Conservation (phyloP, 441 rosid species). For the Arabidopsis hybrid region DNA sequence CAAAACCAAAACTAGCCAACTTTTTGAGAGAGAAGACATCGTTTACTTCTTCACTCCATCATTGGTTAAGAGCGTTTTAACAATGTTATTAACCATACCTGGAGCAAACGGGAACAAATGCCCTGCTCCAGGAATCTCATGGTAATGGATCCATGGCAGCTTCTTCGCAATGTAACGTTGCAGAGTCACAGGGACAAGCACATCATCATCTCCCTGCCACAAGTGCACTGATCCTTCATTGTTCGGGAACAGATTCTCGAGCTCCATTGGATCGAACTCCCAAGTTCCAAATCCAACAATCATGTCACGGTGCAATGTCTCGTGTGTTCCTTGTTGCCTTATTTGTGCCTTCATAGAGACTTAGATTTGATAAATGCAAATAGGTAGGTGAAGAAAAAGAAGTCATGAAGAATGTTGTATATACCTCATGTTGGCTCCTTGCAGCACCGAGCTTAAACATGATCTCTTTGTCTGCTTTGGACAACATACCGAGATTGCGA, state of each 20-base stretch:
- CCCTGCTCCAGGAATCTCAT: constrained; percentile 73
- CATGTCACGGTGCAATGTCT: constrained; percentile 63
- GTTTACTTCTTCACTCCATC: constrained; percentile 36
- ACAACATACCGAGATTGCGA: constrained; percentile 39
- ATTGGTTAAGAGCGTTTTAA: constrained; percentile 51
- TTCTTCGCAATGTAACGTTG: constrained; percentile 68
- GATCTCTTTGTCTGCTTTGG: constrained; percentile 54
- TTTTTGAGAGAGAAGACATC: constrained; percentile 6
- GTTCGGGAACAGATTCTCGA: constrained; percentile 66
- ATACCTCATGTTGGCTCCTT: constrained; percentile 47
- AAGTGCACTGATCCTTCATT: constrained; percentile 68
- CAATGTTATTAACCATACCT: constrained; percentile 56
- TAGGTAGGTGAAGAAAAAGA: background rate
- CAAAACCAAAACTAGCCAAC: background rate
- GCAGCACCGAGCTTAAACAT: constrained; percentile 43
- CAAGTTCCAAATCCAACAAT: constrained; percentile 67
- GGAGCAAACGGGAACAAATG: constrained; percentile 48
- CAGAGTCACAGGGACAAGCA: constrained; percentile 58
- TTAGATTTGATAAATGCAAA: background rate
- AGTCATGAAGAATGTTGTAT: constrained; percentile 1
- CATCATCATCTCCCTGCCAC: constrained; percentile 86
- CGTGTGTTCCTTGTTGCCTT: constrained; percentile 79
- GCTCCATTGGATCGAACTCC: constrained; percentile 79
- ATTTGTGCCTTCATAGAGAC: constrained; percentile 25
- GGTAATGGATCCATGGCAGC: constrained; percentile 80